Percentiles rank a stretch among this genome's conserved stretches.
These are phyloP conservation scores for Exophiala sp. DNA, from an alignment of 2,329 filamentous ascomycete genomes.

Conservation along the genomic window DNA sequence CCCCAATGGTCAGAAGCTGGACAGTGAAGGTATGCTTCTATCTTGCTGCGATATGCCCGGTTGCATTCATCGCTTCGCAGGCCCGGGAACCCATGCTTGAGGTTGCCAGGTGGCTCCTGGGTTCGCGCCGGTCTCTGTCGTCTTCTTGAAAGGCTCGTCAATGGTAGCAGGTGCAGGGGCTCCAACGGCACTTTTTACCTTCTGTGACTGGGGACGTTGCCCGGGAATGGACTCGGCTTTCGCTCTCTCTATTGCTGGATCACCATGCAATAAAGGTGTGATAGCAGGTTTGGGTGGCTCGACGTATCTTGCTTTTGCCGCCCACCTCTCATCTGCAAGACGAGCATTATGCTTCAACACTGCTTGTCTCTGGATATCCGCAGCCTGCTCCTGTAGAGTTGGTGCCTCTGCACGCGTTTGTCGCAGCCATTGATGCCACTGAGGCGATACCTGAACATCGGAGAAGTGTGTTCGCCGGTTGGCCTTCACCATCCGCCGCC, in stretches of 20 bases:
- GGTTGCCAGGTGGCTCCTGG: slow-evolving; percentile 18
- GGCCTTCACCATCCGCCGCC: slow-evolving; percentile 55
- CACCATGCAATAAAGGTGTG: slow-evolving; percentile 8
- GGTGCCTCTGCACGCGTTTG: slow-evolving; percentile 54
- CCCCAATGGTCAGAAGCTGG: too few relatives aligned
- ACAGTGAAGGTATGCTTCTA: too few relatives aligned
- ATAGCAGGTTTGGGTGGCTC: slow-evolving; percentile 46
- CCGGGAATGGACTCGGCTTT: slow-evolving; percentile 1
- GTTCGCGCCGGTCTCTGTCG: slow-evolving; percentile 9
- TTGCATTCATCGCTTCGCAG: slow-evolving; percentile 19
- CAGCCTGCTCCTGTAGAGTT: slow-evolving; percentile 52
- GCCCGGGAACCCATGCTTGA: slow-evolving; percentile 15
- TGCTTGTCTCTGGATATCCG: slow-evolving; percentile 52
- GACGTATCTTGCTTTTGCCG: slow-evolving; percentile 52
- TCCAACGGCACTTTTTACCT: slow-evolving; percentile 6
- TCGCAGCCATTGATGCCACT: slow-evolving; percentile 65
- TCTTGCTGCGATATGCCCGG: too few relatives aligned
- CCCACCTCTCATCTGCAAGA: slow-evolving; percentile 57
- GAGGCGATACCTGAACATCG: slow-evolving; percentile 57
- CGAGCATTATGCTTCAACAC: slow-evolving; percentile 55
- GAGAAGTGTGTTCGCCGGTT: slow-evolving; percentile 48
- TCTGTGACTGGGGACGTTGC: slow-evolving; percentile 3
- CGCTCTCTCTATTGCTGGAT: slow-evolving; percentile 2
- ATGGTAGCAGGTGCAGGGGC: background rate
- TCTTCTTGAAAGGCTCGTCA: slow-evolving; percentile 3